phyloP scores from a whole-genome alignment of 2,329 filamentous ascomycete genomes.

The Rutstroemia sp. region DNA sequence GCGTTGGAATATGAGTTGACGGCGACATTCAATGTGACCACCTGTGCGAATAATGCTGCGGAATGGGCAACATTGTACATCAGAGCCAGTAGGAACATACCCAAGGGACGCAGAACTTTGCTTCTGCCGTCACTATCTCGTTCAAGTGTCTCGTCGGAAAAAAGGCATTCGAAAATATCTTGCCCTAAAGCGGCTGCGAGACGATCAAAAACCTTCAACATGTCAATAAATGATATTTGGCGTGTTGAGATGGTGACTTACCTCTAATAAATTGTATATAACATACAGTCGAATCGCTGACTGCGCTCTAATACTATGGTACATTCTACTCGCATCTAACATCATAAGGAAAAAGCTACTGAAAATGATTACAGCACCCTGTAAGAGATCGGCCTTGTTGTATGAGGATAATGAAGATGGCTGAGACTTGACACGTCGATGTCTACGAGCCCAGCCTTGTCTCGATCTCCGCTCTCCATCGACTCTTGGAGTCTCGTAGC shows the following conservation, averaged over 20 bases:
- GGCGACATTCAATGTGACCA: constrained; percentile 94
- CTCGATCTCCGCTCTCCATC: constrained; percentile 23
- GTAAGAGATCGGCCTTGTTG: constrained; percentile 92
- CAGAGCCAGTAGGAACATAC: constrained; percentile 83
- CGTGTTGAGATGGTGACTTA: constrained; percentile 26
- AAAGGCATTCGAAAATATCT: constrained; percentile 91
- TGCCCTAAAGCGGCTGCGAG: constrained; percentile 87
- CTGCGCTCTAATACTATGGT: constrained; percentile 93
- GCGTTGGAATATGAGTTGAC: constrained; percentile 99
- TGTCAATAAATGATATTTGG: constrained; percentile 62
- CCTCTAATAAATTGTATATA: constrained; percentile 95
- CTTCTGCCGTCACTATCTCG: constrained; percentile 82
- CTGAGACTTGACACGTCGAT: constrained; percentile 73
- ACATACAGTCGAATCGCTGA: constrained; percentile 98
- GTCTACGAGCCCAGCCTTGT: constrained; percentile 34
- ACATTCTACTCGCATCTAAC: constrained; percentile 94
- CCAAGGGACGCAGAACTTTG: constrained; percentile 80
- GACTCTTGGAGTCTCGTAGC: constrained; percentile 15
- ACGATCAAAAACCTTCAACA: constrained; percentile 79
- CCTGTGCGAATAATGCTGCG: constrained; percentile 87
- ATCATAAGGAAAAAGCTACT: constrained; percentile 82
- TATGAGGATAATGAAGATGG: constrained; percentile 80
- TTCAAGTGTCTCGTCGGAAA: constrained; percentile 87
- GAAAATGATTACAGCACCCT: constrained; percentile 78
- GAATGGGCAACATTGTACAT: constrained; percentile 85